Evolutionary conservation across 2,329 filamentous ascomycete species (phyloP), one percentile per base, ranked within the genome.

Genomic region (Colletotrichum camelliae): DNA sequence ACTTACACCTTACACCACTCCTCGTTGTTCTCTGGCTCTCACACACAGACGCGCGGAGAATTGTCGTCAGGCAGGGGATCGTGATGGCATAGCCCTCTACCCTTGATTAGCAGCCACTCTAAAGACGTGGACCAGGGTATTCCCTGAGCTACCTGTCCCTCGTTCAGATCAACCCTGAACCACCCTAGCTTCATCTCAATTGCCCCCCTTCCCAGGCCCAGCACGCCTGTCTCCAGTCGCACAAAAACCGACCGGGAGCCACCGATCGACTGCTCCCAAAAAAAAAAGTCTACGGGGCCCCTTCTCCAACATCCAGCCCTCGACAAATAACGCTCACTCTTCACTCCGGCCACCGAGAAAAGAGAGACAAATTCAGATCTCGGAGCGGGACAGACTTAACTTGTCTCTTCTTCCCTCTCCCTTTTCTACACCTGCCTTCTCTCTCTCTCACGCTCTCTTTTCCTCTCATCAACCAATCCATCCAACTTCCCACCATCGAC

Each of bases 231-330:
- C 68, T 66, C 71, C 60, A 88, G 87, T 88, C 85, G 84, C 87
- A 89, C 88, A 88, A 88, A 87, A 87, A 82, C 85, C 84, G 84
- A 85, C 82, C 79, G 81, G 81, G 82, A 85, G 83, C 86, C 85
- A 85, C 83, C 82, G 82, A 84, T 82, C 82, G 81, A 81, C 80
- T 79, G 81, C 78, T 79, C 74, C 80, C 78, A 77, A 77, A 72
- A 75, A 72, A 72, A 80, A 80, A 80, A 79, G 70, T 71, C 74
- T 79, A 81, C 77, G 78, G 79, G 79, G 58, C 80, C 79, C 78
- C 79, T 80, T 82, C 80, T 81, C 77, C 77, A 82, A 79, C 76
- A 77, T 70, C 69, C 70, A 66, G 62, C 72, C 65, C 65, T 70
- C 68, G 68, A 76, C 71, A 75, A 72, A 79, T 81, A 79, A 78